Evolutionary conservation across 768 basidiomycete species (phyloP).

Genomic region (Naganishia kalamii): DNA sequence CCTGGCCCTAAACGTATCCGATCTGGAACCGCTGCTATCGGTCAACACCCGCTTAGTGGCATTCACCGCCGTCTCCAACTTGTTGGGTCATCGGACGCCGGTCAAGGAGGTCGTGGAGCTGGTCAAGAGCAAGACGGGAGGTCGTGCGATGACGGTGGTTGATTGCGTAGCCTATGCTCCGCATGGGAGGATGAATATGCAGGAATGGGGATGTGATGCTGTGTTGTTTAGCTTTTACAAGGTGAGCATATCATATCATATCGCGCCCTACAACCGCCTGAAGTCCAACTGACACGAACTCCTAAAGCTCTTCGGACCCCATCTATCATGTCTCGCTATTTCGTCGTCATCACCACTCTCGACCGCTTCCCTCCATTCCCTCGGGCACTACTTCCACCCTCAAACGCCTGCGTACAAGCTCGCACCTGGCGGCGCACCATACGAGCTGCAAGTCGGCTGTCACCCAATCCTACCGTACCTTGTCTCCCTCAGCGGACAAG

Average conservation of each 20-base stretch:
- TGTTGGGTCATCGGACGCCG: conserved; percentile 62
- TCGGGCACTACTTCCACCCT: conserved; percentile 66
- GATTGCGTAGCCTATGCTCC: conserved; percentile 78
- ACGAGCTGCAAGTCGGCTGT: conserved; percentile 61
- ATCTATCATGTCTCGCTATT: conserved; percentile 62
- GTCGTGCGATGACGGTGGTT: conserved; percentile 61
- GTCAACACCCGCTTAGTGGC: conserved; percentile 65
- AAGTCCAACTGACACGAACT: background rate
- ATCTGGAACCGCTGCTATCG: conserved; percentile 60
- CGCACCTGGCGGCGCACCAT: conserved; percentile 67
- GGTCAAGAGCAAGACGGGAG: conserved; percentile 54
- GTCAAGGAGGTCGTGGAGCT: conserved; percentile 56
- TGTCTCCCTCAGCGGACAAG: conserved; percentile 50
- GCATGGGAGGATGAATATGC: conserved; percentile 64
- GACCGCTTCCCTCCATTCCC: conserved; percentile 53
- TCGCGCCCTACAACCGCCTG: background rate
- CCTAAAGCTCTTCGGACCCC: conserved; percentile 66
- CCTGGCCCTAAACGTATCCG: conserved; percentile 53
- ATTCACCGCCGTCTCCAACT: conserved; percentile 68
- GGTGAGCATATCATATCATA: conserved; percentile 47
- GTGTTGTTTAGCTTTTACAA: conserved; percentile 70
- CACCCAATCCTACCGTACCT: conserved; percentile 63
- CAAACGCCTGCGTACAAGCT: conserved; percentile 55
- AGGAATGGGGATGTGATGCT: conserved; percentile 71
- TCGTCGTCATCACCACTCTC: conserved; percentile 50